These are phyloP conservation scores for Hyphopichia wangnamkhiaoensis DNA, from an alignment of 1,139 yeast genomes.

Conservation along the genomic window DNA sequence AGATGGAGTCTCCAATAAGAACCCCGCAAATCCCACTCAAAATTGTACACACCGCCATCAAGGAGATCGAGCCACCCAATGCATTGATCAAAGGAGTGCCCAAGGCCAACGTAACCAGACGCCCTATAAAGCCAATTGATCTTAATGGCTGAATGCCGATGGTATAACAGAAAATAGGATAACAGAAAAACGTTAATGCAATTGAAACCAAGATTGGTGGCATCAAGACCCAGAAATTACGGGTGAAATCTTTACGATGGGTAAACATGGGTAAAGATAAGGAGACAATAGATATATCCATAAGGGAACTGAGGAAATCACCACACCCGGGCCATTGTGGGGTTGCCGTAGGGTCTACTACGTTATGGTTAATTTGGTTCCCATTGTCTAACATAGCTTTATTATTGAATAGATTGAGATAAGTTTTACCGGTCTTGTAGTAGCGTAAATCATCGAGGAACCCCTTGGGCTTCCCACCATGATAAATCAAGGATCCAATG, in stretches of 20 bases:
- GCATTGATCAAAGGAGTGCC: constrained; percentile 72
- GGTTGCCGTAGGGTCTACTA: constrained; percentile 31
- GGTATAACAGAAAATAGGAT: constrained; percentile 67
- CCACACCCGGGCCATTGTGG: constrained; percentile 79
- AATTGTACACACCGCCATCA: constrained; percentile 80
- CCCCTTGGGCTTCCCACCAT: constrained; percentile 41
- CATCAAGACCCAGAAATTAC: constrained; percentile 57
- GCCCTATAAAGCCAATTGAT: constrained; percentile 74
- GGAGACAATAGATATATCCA: constrained; percentile 78
- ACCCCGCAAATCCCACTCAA: constrained; percentile 79
- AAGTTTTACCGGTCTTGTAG: constrained; percentile 72
- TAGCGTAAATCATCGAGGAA: constrained; percentile 51
- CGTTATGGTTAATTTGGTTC: constrained; percentile 12
- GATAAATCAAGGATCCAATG: constrained; percentile 57
- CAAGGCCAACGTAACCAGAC: constrained; percentile 79
- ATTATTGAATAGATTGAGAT: constrained; percentile 55
- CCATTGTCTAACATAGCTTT: constrained; percentile 32
- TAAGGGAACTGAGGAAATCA: constrained; percentile 65
- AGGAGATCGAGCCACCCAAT: constrained; percentile 65
- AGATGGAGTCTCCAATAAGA: constrained; percentile 56
- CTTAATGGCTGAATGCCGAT: constrained; percentile 62
- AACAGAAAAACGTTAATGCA: constrained; percentile 60
- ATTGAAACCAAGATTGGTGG: constrained; percentile 63
- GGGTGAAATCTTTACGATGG: constrained; percentile 62
- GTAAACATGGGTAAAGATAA: constrained; percentile 77